Conservation (phyloP, 2,329 filamentous ascomycete genomes). For the Cyphellophora europaea region DNA sequence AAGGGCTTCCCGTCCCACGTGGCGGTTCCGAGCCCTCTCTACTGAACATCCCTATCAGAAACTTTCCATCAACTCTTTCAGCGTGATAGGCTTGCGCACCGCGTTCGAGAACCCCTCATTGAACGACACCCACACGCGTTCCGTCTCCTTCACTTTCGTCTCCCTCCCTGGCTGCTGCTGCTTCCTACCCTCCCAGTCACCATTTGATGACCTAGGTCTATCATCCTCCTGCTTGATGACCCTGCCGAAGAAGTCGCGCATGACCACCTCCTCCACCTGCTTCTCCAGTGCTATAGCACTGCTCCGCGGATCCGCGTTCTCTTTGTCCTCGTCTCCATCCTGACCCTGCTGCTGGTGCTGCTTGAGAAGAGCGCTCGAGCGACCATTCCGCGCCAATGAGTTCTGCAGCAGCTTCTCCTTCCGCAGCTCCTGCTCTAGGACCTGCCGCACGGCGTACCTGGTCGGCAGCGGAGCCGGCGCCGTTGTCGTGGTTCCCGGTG, state of each 20-base stretch:
- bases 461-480: conserved; percentile 55
- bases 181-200: conserved; percentile 11
- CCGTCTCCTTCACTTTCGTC: conserved; percentile 31
- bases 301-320: conserved; percentile 16
- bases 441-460: conserved; percentile 86
- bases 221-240: conserved; percentile 41
- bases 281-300: conserved; percentile 23
- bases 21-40: too few relatives aligned
- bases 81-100: conserved; percentile 74
- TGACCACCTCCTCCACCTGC: conserved; percentile 35
- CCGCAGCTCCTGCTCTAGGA: conserved; percentile 81
- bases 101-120: conserved; percentile 90
- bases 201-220: conserved; percentile 15
- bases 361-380: conserved; percentile 24
- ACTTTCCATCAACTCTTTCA: conserved; percentile 62
- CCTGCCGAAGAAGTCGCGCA: conserved; percentile 80
- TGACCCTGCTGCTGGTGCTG: neutral
- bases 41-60: conserved; percentile 20
- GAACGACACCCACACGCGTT: conserved; percentile 75
- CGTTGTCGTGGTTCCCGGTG: conserved; percentile 25
- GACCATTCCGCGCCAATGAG: conserved; percentile 55
- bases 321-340: conserved; percentile 22
- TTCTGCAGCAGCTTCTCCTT: conserved; percentile 62
- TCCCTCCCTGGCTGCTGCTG: conserved; percentile 19
- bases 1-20: too few relatives aligned